Conservation (phyloP, 2,329 filamentous ascomycete species). For the Cordyceps javanica region DNA sequence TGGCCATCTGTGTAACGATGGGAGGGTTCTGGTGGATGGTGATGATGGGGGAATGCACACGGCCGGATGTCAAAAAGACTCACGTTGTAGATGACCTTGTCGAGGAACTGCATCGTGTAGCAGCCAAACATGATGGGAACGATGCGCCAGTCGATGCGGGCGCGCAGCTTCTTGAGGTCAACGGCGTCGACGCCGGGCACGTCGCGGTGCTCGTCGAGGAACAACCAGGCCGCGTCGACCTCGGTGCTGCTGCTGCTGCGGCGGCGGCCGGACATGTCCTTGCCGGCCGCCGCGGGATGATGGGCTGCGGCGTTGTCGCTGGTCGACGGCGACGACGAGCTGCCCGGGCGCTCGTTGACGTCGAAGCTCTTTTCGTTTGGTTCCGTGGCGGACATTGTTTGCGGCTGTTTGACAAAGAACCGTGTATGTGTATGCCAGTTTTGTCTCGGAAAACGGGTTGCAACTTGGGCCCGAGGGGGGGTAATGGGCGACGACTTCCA, state of each 20-base stretch:
- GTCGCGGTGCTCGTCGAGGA: conserved; percentile 28
- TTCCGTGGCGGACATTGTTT: conserved; percentile 19
- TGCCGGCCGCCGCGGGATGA: neutral
- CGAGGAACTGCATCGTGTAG: conserved; percentile 15
- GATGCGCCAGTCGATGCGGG: conserved; percentile 17
- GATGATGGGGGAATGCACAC: neutral
- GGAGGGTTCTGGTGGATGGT: neutral
- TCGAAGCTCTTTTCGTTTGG: conserved; percentile 20
- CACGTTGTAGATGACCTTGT: conserved; percentile 14
- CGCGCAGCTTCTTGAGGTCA: conserved; percentile 11
- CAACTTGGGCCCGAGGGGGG: too few relatives aligned
- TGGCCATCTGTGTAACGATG: neutral
- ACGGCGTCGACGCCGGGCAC: conserved; percentile 21
- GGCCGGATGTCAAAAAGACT: neutral
- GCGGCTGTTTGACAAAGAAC: neutral
- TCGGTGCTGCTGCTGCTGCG: conserved; percentile 7
- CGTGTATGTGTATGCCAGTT: neutral
- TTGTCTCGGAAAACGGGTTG: too few relatives aligned
- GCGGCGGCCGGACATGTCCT: neutral
- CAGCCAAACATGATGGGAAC: conserved; percentile 17
- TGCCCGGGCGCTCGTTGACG: conserved; percentile 16
- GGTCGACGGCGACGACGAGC: conserved; percentile 16
- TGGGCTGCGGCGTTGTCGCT: conserved; percentile 1
- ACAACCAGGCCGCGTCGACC: conserved; percentile 32
- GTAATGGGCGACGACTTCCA: too few relatives aligned